These are phyloP conservation scores for Metschnikowia kofuensis DNA, from an alignment of 805 yeast species.

Conservation along the genomic window DNA sequence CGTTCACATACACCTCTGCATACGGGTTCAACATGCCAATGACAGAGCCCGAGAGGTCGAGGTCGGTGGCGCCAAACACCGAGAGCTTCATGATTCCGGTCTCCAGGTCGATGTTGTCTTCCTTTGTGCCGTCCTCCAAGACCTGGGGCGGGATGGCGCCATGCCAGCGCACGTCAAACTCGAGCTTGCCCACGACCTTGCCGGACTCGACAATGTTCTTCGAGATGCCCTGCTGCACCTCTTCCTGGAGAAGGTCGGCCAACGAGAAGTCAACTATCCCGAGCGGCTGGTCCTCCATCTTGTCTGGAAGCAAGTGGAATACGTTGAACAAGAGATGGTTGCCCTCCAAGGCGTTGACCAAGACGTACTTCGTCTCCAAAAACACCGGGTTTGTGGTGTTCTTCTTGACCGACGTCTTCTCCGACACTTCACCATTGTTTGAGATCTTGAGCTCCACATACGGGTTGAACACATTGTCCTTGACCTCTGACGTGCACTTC, in stretches of 20 bases:
- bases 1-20: conserved; percentile 63
- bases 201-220: conserved; percentile 48
- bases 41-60: conserved; percentile 52
- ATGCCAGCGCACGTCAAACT: conserved; percentile 54
- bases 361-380: conserved; percentile 61
- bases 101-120: conserved; percentile 55
- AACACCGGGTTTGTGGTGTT: conserved; percentile 56
- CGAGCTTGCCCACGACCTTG: conserved; percentile 54
- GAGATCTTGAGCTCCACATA: conserved; percentile 44
- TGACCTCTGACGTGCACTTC: conserved; percentile 41
- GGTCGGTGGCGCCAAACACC: conserved; percentile 56
- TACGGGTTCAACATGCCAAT: conserved; percentile 58
- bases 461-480: conserved; percentile 48
- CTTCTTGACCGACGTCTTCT: conserved; percentile 58
- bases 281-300: conserved; percentile 51
- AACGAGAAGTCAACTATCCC: conserved; percentile 53
- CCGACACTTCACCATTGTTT: conserved; percentile 42
- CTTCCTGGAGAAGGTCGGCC: conserved; percentile 57
- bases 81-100: conserved; percentile 69
- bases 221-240: conserved; percentile 39
- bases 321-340: conserved; percentile 52
- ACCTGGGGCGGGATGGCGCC: conserved; percentile 45
- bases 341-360: conserved; percentile 56
- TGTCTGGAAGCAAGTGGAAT: conserved; percentile 50
- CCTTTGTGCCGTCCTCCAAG: conserved; percentile 49